Base-by-base conservation (phyloP, 2,329 filamentous ascomycete genomes). In the Atkinsonella texensis region DNA sequence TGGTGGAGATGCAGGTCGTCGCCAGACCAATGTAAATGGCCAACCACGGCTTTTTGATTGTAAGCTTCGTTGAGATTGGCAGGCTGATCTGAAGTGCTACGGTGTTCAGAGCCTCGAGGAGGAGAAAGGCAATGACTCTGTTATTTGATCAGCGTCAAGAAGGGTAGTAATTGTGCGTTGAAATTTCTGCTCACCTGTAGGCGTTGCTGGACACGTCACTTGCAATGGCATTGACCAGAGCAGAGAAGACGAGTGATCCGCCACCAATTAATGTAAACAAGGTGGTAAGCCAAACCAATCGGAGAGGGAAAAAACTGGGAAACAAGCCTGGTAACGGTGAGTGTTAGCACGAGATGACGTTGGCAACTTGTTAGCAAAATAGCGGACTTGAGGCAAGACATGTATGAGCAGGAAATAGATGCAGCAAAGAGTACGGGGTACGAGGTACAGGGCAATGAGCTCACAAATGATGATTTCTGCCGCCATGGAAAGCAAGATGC, bases 401-500 rank as follows among this genome's bases (percentile, higher is more conserved):
- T 28, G 7, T 28, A 28, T 7, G 7, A 8, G 28, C 7, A 28
- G 28, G 7, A 28, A 28, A 28, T 28, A 2, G 11, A 12, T 15
- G 35, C 35, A 38, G 35, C 35, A 38, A 38, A 38, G 35, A 28
- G 28, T 28, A 28, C 7, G 7, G 28, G 5, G 20, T 23, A 23
- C 20, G 20, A n/a, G n/a, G n/a, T n/a, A n/a, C n/a, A n/a, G 20
- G 28, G 28, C 28, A 28, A 23, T 32, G 15, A 15, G 46, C 46
- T 32, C 4, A 52, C 46, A 49, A 8, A 52, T 35, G 33, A 52
- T 49, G 18, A 49, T 52, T 11, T 52, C 51, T 15, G 23, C 51
- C 7, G 51, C 51, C 51, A 46, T 46, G 20, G 51, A 52, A 23
- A 52, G 17, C 23, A 49, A 28, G 33, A 31, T 35, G 5, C 47